Evolutionary conservation across 208 protist species (phyloP), one percentile per base, ranked within the genome.

Genomic region (Leishmania lainsoni): DNA sequence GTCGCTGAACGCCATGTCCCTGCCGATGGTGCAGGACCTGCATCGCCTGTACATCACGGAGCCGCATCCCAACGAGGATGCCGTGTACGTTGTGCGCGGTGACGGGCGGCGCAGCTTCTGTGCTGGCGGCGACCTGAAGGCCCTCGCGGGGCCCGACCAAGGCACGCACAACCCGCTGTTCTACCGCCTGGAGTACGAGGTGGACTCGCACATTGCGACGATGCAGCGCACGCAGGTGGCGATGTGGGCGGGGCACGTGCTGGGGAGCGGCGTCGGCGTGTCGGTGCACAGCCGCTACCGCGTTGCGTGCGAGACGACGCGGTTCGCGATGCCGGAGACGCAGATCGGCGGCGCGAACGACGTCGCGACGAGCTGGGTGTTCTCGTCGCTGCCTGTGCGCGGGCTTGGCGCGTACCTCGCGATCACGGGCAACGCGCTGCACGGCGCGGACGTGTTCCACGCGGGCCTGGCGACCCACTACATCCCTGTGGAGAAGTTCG

Each of bases 291-390:
- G 93, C 3, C 85, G 82, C 3, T 88, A 94, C 70, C 90, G 95
- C 32, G 89, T 98, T 49, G 90, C 90, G 66, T 96, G 90, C 78
- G 94, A 97, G 70, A 90, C 83, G 29, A 90, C 93, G 20, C 61
- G 78, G 0, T 95, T 97, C 84, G 95, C 94, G 39, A 96, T 97
- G 93, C 94, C 94, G 2, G 94, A 97, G 79, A 94, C 89, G 51
- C 81, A 84, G 63, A 94, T 96, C 85, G 94, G 94, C 26, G 76
- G 89, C 6, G 87, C 89, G 58, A 89, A 90, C 59, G 93, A 96
- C 74, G 86, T 95, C 22, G 92, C 89, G 58, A 90, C 83, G n/a
- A 86, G 83, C 29, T 95, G 86, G 76, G 85, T 94, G 65, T 86
- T 97, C n/a, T 72, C 83, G 10, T 87, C 92, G n/a, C 54, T 95